phyloP scores from a whole-genome alignment of 441 rosid species.

The Corymbia calophylla region DNA sequence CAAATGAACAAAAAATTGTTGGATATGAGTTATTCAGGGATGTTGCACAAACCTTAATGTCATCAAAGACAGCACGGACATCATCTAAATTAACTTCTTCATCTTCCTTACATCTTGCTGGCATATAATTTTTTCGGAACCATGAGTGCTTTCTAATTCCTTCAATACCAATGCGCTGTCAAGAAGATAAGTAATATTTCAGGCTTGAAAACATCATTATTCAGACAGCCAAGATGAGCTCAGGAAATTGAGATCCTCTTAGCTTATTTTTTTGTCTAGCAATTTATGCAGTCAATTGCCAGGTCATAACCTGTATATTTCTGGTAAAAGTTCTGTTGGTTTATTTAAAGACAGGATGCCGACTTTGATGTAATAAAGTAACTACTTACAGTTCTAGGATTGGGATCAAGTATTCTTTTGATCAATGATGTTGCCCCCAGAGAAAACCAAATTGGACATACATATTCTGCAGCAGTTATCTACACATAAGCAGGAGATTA shows the following conservation, averaged over 20 bases:
- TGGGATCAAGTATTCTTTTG: constrained; percentile 68
- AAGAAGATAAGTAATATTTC: constrained; percentile 6
- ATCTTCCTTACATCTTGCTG: constrained; percentile 37
- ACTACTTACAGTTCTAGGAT: constrained; percentile 75
- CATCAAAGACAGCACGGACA: constrained; percentile 70
- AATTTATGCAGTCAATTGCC: background rate
- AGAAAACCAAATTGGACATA: constrained; percentile 85
- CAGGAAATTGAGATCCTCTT: background rate
- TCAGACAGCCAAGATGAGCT: background rate
- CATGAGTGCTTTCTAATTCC: constrained; percentile 58
- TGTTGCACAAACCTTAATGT: constrained; percentile 58
- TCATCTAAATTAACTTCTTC: constrained; percentile 77
- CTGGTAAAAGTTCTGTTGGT: background rate
- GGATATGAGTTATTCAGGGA: background rate
- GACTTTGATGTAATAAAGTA: background rate
- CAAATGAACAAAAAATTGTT: background rate
- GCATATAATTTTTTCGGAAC: constrained; percentile 56
- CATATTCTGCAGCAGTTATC: constrained; percentile 76
- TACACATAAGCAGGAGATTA: constrained; percentile 16
- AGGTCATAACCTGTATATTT: background rate
- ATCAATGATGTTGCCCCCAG: constrained; percentile 56
- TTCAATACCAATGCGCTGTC: constrained; percentile 74
- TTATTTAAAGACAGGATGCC: background rate
- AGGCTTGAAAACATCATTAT: constrained; percentile 3
- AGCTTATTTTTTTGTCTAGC: background rate